Conservation (phyloP, 148 eudicot species). For the Rheum nobile region DNA sequence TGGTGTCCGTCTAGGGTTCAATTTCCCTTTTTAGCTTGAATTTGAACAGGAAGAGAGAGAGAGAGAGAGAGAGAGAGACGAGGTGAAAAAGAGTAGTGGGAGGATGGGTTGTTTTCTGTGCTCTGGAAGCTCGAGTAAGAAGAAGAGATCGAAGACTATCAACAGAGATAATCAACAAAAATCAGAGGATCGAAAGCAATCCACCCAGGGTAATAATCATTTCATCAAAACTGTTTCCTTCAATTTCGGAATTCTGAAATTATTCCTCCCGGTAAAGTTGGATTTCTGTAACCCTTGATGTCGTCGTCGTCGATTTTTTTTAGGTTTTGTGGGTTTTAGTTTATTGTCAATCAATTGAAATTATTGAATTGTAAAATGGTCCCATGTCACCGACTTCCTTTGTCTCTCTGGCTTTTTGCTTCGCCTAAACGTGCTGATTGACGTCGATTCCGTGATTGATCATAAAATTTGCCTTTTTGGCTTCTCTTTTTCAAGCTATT, state of each 20-base stretch:
- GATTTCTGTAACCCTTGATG: neutral
- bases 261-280: neutral
- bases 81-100: neutral
- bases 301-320: neutral
- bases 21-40: neutral
- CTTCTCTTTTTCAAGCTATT: neutral
- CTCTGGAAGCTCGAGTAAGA: conserved; percentile 8
- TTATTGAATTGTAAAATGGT: neutral
- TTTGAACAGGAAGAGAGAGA: neutral
- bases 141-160: neutral
- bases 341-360: neutral
- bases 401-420: too few relatives aligned
- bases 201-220: neutral
- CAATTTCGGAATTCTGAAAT: neutral
- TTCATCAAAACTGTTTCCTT: neutral
- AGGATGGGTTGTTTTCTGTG: conserved; percentile 7
- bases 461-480: neutral
- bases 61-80: neutral
- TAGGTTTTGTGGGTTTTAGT: conserved; percentile 2
- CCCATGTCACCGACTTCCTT: neutral
- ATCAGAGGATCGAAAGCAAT: neutral
- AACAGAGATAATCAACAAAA: neutral
- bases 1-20: neutral
- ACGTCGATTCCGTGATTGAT: neutral
- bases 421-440: neutral